Conservation (phyloP, 2,329 filamentous ascomycete species). For the Dothideomycetidae sp. region DNA sequence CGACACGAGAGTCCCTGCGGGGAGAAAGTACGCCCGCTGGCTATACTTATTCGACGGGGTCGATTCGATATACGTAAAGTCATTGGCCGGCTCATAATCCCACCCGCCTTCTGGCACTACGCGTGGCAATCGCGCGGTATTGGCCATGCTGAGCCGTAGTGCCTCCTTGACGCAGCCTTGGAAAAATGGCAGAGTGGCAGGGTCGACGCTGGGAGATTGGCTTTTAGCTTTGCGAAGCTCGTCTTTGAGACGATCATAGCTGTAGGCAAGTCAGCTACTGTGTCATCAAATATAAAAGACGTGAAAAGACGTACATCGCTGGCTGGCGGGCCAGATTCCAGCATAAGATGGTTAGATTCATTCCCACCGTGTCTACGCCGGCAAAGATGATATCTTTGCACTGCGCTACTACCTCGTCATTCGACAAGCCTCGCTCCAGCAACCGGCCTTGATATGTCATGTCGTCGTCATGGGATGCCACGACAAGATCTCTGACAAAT, state of each 20-base stretch:
- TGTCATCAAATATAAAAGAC: neutral
- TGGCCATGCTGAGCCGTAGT: constrained; percentile 37
- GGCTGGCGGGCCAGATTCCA: constrained; percentile 33
- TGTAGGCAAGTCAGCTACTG: neutral
- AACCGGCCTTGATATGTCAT: constrained; percentile 37
- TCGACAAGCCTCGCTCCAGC: constrained; percentile 29
- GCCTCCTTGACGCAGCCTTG: constrained; percentile 36
- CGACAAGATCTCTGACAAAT: constrained; percentile 30
- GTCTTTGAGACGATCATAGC: constrained; percentile 5
- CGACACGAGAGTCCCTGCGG: constrained; percentile 32
- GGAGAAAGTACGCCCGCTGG: constrained; percentile 16
- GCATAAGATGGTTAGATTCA: constrained; percentile 36
- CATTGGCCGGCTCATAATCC: constrained; percentile 19
- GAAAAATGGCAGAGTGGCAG: constrained; percentile 31
- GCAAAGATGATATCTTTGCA: constrained; percentile 43
- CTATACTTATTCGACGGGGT: neutral
- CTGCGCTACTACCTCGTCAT: constrained; percentile 34
- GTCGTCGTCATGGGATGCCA: constrained; percentile 21
- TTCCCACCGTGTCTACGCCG: constrained; percentile 39
- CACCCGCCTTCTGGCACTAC: constrained; percentile 30
- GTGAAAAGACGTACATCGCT: constrained; percentile 21
- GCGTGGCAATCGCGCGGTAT: constrained; percentile 37
- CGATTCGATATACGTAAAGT: constrained; percentile 4
- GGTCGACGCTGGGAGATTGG: constrained; percentile 18
- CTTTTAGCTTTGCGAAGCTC: constrained; percentile 23